Evolutionary conservation across 441 rosid species (phyloP).

Genomic region (Biscutella auriculata): DNA sequence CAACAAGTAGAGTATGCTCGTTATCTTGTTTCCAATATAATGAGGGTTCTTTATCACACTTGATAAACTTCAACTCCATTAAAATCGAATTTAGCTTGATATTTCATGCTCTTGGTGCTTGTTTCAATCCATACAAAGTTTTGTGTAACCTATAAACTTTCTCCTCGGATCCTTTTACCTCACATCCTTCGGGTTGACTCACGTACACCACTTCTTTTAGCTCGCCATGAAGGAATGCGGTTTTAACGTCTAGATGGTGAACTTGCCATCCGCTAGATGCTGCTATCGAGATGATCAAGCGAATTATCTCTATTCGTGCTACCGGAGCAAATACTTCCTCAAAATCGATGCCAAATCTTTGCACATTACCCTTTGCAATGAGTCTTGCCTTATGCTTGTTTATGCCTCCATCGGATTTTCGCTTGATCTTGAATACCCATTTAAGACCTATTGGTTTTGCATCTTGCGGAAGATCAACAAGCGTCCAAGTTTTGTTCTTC

Average conservation of each 20-base stretch:
- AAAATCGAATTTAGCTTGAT: too few relatives aligned
- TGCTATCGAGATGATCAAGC: not conserved
- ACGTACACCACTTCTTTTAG: not conserved
- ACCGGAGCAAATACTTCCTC: not conserved
- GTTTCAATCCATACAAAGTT: too few relatives aligned
- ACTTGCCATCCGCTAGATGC: too few relatives aligned
- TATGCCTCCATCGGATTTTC: not conserved
- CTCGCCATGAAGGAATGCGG: not conserved
- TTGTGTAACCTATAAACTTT: too few relatives aligned
- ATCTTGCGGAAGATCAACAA: not conserved
- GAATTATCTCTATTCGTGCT: not conserved
- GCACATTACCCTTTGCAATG: not conserved
- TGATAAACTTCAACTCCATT: too few relatives aligned
- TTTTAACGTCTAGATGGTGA: not conserved
- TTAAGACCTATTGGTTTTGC: not conserved
- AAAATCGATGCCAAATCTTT: not conserved
- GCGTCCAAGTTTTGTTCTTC: not conserved
- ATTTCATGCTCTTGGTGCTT: too few relatives aligned
- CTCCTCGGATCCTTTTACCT: too few relatives aligned
- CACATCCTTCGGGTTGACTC: too few relatives aligned
- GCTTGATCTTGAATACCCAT: not conserved
- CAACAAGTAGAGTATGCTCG: too few relatives aligned
- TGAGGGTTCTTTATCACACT: too few relatives aligned
- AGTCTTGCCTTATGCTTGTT: not conserved
- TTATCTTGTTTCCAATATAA: too few relatives aligned